These are phyloP conservation scores for Fonsecaea pugnacius DNA, from an alignment of 2,329 filamentous ascomycete species.

Conservation along the genomic window DNA sequence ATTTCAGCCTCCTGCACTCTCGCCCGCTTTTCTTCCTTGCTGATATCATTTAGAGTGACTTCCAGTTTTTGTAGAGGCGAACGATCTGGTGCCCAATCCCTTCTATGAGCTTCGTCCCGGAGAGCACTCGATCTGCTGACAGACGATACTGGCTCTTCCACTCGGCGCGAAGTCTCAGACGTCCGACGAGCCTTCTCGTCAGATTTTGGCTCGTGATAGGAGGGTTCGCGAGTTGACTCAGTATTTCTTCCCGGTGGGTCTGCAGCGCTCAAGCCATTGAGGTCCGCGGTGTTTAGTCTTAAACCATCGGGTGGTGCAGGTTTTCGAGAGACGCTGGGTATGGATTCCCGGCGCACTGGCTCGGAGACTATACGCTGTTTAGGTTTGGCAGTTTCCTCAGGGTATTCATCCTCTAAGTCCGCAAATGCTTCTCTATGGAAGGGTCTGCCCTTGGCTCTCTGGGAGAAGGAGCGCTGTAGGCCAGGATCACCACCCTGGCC, in stretches of 20 bases:
- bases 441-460: slow-evolving; percentile 36
- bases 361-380: slow-evolving; percentile 18
- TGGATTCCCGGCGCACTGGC: slow-evolving; percentile 7
- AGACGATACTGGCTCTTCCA: slow-evolving; percentile 29
- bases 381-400: slow-evolving; percentile 11
- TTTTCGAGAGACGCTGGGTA: slow-evolving; percentile 17
- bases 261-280: slow-evolving; percentile 16
- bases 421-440: slow-evolving; percentile 37
- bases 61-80: slow-evolving; percentile 94
- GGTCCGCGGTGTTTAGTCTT: slow-evolving; percentile 24
- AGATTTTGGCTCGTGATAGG: slow-evolving; percentile 6
- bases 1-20: slow-evolving; percentile 81
- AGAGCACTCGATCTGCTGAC: slow-evolving; percentile 32
- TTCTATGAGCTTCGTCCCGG: slow-evolving; percentile 39
- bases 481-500: slow-evolving; percentile 48
- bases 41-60: slow-evolving; percentile 86
- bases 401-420: slow-evolving; percentile 28
- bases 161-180: slow-evolving; percentile 21
- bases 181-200: slow-evolving; percentile 22
- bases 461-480: slow-evolving; percentile 37
- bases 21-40: slow-evolving; percentile 92
- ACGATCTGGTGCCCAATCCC: slow-evolving; percentile 73
- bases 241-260: slow-evolving; percentile 15
- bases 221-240: slow-evolving; percentile 18
- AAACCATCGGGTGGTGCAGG: slow-evolving; percentile 24